phyloP scores from a whole-genome alignment of 2,329 filamentous ascomycete species.

The Pseudogymnoascus sp. region DNA sequence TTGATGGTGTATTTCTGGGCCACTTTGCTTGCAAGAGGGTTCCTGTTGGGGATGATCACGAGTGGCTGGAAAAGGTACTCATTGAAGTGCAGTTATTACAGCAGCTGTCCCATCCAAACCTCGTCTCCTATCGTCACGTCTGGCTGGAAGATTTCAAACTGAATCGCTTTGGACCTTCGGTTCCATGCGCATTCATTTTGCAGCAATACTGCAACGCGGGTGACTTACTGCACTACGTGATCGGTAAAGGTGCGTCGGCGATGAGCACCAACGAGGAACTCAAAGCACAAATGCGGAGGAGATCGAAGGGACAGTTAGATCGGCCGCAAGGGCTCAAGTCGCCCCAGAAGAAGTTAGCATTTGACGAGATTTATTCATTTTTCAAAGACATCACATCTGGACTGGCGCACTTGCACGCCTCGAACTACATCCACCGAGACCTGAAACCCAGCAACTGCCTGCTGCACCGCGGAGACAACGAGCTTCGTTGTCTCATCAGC shows the following conservation, averaged over 20 bases:
- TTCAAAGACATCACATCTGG: conserved; percentile 94
- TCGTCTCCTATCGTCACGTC: conserved; percentile 94
- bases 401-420: conserved; percentile 77
- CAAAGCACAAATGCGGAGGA: conserved; percentile 77
- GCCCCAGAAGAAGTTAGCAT: conserved; percentile 41
- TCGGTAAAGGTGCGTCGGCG: conserved; percentile 57
- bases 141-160: conserved; percentile 89
- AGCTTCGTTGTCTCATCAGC: conserved; percentile 78
- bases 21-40: conserved; percentile 96
- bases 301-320: conserved; percentile 71
- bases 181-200: conserved; percentile 92
- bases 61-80: conserved; percentile 90
- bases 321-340: conserved; percentile 33
- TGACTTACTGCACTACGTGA: conserved; percentile 79
- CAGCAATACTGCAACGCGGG: conserved; percentile 97
- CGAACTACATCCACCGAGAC: conserved; percentile 93
- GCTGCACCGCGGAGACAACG: conserved; percentile 65
- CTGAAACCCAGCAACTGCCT: conserved; percentile 95
- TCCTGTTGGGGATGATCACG: conserved; percentile 88
- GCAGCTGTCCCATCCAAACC: conserved; percentile 84
- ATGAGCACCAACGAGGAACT: conserved; percentile 70
- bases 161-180: conserved; percentile 78
- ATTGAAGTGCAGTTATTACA: conserved; percentile 90
- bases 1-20: conserved; percentile 77
- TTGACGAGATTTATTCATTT: conserved; percentile 94